Conservation (phyloP, 1,139 yeast genomes). For the Saccharomyces hybrid region DNA sequence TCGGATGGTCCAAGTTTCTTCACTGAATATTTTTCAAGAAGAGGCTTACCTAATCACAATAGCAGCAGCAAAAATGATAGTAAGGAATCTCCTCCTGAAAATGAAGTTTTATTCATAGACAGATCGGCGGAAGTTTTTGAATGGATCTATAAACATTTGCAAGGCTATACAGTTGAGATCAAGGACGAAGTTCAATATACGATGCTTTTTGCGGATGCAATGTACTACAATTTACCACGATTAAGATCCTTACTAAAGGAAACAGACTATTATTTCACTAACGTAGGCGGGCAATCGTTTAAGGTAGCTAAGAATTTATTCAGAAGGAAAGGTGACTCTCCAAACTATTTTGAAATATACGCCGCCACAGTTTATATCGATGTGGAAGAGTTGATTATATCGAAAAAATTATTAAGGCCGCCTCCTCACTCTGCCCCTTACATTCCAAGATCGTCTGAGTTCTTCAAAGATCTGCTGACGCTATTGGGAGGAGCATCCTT, state of each 20-base stretch:
- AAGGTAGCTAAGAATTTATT: slow-evolving; percentile 51
- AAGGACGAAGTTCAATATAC: slow-evolving; percentile 53
- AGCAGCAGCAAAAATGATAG: not conserved
- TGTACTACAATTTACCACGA: slow-evolving; percentile 58
- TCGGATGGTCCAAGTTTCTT: slow-evolving; percentile 59
- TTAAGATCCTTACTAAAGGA: slow-evolving; percentile 44
- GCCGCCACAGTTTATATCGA: slow-evolving; percentile 45
- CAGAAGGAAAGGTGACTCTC: slow-evolving; percentile 54
- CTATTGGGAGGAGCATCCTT: slow-evolving; percentile 52
- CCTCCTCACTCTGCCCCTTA: slow-evolving; percentile 63
- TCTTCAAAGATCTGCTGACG: slow-evolving; percentile 55
- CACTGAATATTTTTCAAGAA: slow-evolving; percentile 36
- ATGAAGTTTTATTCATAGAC: slow-evolving; percentile 56
- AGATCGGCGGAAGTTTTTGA: slow-evolving; percentile 67
- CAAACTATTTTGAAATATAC: slow-evolving; percentile 67
- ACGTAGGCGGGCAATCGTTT: slow-evolving; percentile 56
- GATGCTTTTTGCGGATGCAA: slow-evolving; percentile 62
- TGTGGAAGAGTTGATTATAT: slow-evolving; percentile 36
- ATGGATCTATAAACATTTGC: slow-evolving; percentile 60
- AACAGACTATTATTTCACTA: slow-evolving; percentile 49
- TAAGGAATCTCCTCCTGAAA: slow-evolving; percentile 22
- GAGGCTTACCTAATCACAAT: not conserved
- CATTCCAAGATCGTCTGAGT: slow-evolving; percentile 45
- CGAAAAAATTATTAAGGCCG: slow-evolving; percentile 53
- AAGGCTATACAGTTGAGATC: slow-evolving; percentile 63